Percentiles rank a stretch among this genome's conserved stretches.
phyloP scores from a whole-genome alignment of 1,284 basidiomycete genomes.

The Schizopora paradoxa region DNA sequence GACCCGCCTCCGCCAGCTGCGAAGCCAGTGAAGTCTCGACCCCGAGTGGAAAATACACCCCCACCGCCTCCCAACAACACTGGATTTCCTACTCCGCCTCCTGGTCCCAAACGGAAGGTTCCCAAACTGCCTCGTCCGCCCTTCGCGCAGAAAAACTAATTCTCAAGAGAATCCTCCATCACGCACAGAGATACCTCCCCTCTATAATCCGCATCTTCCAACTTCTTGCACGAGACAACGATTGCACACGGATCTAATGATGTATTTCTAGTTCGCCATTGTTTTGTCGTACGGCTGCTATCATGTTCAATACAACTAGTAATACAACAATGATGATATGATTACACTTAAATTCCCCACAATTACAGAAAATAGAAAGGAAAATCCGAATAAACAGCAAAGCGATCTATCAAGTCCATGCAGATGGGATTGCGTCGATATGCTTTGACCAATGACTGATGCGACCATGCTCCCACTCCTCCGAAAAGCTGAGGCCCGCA shows the following conservation, averaged over 20 bases:
- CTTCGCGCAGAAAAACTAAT: no score
- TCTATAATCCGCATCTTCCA: background rate
- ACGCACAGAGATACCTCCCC: constrained; percentile 2
- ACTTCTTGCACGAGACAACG: constrained; percentile 6
- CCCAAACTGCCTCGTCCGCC: no score
- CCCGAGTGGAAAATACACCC: constrained; percentile 23
- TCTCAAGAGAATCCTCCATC: no score
- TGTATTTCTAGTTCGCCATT: constrained; percentile 2
- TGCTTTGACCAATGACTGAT: constrained; percentile 71
- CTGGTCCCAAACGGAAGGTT: background rate
- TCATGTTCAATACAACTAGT: constrained; percentile 3
- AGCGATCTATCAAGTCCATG: constrained; percentile 63
- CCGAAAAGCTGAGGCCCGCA: constrained; percentile 67
- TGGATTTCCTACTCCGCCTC: background rate
- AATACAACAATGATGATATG: constrained; percentile 11
- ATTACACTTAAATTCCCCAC: background rate
- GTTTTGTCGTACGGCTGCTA: constrained; percentile 1
- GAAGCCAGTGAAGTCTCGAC: constrained; percentile 32
- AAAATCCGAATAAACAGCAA: background rate
- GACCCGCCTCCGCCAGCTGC: constrained; percentile 25
- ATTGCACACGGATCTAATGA: no score
- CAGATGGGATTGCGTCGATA: constrained; percentile 73
- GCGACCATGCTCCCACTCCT: constrained; percentile 77
- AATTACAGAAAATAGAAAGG: background rate
- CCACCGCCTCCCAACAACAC: constrained; percentile 7